Evolutionary conservation across 257 asterid species (phyloP).

Genomic region (Fraxinus excelsior): DNA sequence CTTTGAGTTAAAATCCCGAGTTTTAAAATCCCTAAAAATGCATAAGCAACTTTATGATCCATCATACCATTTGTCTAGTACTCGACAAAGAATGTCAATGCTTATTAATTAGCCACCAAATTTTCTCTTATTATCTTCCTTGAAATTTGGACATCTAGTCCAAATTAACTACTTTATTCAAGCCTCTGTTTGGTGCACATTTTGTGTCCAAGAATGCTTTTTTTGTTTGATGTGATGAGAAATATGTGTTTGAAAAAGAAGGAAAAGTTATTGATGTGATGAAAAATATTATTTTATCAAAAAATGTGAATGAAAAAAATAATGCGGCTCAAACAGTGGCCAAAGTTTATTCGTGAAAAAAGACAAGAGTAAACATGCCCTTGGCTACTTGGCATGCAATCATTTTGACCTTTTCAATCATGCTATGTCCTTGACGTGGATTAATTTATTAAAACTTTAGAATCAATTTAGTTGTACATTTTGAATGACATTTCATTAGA

Average conservation of each 20-base stretch:
- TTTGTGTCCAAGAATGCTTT: too few species aligned
- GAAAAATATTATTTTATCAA: too few species aligned
- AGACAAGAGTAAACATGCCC: background rate
- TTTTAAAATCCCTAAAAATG: background rate
- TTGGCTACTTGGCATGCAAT: background rate
- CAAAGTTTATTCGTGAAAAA: slow-evolving; percentile 34
- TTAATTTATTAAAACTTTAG: too few species aligned
- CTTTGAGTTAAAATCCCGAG: background rate
- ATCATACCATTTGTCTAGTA: slow-evolving; percentile 11
- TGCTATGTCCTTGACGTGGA: too few species aligned
- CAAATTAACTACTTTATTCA: slow-evolving; percentile 23
- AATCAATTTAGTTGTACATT: too few species aligned
- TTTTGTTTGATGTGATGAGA: too few species aligned
- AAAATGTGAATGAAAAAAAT: too few species aligned
- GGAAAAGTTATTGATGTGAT: too few species aligned
- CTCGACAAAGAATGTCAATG: background rate
- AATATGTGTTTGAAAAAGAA: too few species aligned
- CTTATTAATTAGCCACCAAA: background rate
- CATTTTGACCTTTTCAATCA: too few species aligned
- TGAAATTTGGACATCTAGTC: background rate
- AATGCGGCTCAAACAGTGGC: too few species aligned
- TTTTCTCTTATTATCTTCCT: background rate
- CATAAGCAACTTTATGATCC: background rate
- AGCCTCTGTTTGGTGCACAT: slow-evolving; percentile 28
- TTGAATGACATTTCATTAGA: too few species aligned